Base-by-base conservation (phyloP, 2,329 filamentous ascomycete species). In the Fusarium beomiforme region DNA sequence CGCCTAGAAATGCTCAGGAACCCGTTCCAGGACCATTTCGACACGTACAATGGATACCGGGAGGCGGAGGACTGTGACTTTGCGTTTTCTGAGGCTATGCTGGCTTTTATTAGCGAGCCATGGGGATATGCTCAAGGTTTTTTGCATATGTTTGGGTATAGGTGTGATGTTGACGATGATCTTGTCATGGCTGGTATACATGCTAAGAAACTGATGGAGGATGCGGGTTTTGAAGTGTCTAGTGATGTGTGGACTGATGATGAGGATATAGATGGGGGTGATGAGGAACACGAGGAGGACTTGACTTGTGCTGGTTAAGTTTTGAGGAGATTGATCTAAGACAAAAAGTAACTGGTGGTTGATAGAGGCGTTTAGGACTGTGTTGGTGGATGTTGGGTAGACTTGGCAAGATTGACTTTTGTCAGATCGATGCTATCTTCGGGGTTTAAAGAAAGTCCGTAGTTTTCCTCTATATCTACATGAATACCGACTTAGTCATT, bases 281-380 rank as follows among this genome's bases (percentile, higher is more conserved):
- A n/a, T 24, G 8, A 19, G 29, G 29, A n/a, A n/a, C n/a, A n/a
- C n/a, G 8, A 19, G 2, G 31, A 50, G 47, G 33, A 31, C 12
- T 2, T 3, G 11, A 12, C 14, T 34, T 16, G 16, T 1, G 19
- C 13, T 10, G 11, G 19, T 0, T 19, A 19, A 8, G 8, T 6
- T 0, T 8, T 0, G 4, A 5, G 26, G 6, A 7, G 4, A 0
- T 2, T 17, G 3, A 13, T 10, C 9, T 17, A 19, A 10, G 2
- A 46, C 29, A 6, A 14, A 5, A 4, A 10, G 10, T 1, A 49
- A 19, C 29, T 13, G 21, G 2, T 29, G 6, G 19, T 34, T 34
- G 19, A 2, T 23, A 50, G 12, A 5, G 5, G 24, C 36, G 31
- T 14, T 13, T 14, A 6, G 2, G 14, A 34, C 16, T 24, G 17